Evolutionary conservation across 1,139 yeast genomes (phyloP).

Genomic region (Sugiyamaella sp.): DNA sequence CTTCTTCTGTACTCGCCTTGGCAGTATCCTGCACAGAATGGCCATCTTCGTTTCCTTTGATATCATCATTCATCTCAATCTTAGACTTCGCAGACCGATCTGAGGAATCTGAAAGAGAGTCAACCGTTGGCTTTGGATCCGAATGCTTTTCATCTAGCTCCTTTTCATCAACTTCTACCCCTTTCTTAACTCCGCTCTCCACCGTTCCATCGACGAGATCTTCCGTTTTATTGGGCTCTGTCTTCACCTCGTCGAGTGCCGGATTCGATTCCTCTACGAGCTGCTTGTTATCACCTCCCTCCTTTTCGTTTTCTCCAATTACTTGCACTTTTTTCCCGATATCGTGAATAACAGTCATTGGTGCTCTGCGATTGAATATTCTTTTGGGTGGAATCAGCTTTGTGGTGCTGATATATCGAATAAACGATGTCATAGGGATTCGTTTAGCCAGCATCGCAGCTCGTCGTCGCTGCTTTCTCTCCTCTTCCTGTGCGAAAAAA

Average conservation of each 20-base stretch:
- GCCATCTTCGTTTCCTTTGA: too few relatives aligned
- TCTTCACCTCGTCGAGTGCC: not conserved
- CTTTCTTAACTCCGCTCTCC: constrained; percentile 12
- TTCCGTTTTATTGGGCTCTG: constrained; percentile 5
- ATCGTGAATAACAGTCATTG: constrained; percentile 22
- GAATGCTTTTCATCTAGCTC: not conserved
- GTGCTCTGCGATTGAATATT: constrained; percentile 30
- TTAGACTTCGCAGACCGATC: too few relatives aligned
- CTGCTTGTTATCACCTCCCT: constrained; percentile 4
- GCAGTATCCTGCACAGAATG: too few relatives aligned
- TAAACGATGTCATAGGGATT: constrained; percentile 56
- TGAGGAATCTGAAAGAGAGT: too few relatives aligned
- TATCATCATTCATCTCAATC: too few relatives aligned
- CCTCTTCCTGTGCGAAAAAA: constrained; percentile 83
- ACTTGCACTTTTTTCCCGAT: not conserved
- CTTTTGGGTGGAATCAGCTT: constrained; percentile 35
- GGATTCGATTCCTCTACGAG: not conserved
- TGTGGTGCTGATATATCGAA: constrained; percentile 52
- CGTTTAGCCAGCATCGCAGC: constrained; percentile 70
- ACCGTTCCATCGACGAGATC: constrained; percentile 21
- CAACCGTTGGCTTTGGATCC: too few relatives aligned
- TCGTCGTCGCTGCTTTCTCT: constrained; percentile 75
- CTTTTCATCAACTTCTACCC: not conserved
- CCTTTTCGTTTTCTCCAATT: constrained; percentile 1
- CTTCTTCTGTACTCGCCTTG: constrained; percentile 1